Evolutionary conservation across 2,329 filamentous ascomycete genomes (phyloP), one percentile per base, ranked within the genome.

Genomic region (Scleromitrula shiraiana): DNA sequence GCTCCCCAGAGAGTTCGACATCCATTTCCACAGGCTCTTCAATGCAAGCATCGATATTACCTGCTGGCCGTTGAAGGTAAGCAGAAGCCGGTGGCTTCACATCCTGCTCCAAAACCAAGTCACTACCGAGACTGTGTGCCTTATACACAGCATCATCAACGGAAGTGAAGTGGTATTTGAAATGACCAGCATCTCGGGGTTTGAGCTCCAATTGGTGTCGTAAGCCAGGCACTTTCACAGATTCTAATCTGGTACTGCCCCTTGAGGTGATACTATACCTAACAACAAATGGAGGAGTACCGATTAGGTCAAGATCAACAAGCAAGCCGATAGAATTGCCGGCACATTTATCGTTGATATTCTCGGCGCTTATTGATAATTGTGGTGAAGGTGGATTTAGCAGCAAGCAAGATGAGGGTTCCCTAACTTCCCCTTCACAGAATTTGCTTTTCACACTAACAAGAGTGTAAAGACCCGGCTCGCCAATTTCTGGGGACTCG

Each of bases 41-140:
- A 47, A 97, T 83, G 62, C 93, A 98, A 41, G 85, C 81, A 58
- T 78, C 82, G 51, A 80, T 73, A 19, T 68, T 69, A 30, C 72
- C 70, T 17, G 74, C 70, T 7, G 72, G 70, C 22, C 75, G 69
- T 36, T 77, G 73, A 47, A 89, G 74, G 52, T 83, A 80, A 20
- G 91, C 91, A 8, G 85, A 87, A 6, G 93, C 91, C 4, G 90
- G 87, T 8, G 93, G 93, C 66, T 94, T 95, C 56, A 98, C 91
- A 59, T 88, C 83, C 66, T 97, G 91, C 65, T 94, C 84, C 33
- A 97, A 69, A 8, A 78, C 67, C 52, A 83, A 76, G 41, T 76
- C 74, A 10, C 76, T 68, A 32, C 83, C 78, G 19, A 94, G 68
- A 22, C 74, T 71, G 42, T 83, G 74, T 2, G 75, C 74, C 26